These are phyloP conservation scores for Rosa hybrid DNA, from an alignment of 331 rosid species.

Conservation along the genomic window DNA sequence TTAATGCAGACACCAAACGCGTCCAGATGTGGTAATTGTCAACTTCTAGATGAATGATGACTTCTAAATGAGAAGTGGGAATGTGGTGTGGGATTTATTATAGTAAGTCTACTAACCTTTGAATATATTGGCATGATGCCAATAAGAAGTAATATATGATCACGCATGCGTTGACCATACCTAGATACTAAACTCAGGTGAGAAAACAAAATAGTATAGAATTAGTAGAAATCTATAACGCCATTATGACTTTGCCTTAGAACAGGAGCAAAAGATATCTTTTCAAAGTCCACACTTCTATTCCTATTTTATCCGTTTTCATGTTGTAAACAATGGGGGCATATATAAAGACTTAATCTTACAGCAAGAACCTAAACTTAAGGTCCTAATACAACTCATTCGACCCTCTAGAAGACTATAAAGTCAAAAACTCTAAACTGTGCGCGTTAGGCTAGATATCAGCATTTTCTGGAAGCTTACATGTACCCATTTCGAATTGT, in stretches of 20 bases:
- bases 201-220: neutral
- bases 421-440: neutral
- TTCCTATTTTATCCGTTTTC: neutral
- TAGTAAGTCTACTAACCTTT: neutral
- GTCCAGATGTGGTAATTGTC: neutral
- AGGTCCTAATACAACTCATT: neutral
- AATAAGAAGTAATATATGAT: neutral
- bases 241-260: neutral
- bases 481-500: neutral
- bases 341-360: neutral
- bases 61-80: neutral
- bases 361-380: neutral
- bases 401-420: neutral
- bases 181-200: neutral
- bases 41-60: conserved; percentile 1
- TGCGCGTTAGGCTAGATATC: neutral
- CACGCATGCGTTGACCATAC: neutral
- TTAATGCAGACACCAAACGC: neutral
- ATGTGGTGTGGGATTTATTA: neutral
- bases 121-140: neutral
- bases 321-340: neutral
- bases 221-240: neutral
- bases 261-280: neutral
- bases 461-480: conserved; percentile 1
- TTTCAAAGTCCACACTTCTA: neutral